Base-by-base conservation (phyloP, 441 rosid genomes). In the Gossypium gossypioides region DNA sequence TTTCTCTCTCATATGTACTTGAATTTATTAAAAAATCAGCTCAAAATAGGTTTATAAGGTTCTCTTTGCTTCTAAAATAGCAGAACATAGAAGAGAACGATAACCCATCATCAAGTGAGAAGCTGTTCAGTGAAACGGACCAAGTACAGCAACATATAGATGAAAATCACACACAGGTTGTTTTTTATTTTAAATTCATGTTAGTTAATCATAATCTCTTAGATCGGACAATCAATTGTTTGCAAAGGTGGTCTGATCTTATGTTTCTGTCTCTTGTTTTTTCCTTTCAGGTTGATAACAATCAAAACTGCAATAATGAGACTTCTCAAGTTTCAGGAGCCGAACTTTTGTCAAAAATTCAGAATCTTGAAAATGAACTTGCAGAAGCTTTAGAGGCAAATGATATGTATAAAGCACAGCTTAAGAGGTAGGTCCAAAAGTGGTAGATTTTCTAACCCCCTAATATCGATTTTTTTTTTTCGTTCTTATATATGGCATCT, bases 321-420 rank as follows among this genome's bases (percentile, higher is more conserved):
- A 66, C 73, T 69, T 72, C 75, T n/a, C 61, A 34, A 46, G 75
- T 32, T 71, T 67, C 4, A 16, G 81, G 68, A 44, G 46, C 21
- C 4, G 86, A 84, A 71, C 76, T 75, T 48, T 59, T 72, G 63
- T 80, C 84, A 27, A 82, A 84, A 76, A 74, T 86, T 21, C 81
- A 76, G 67, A 73, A 57, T 52, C 93, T 82, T 58, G 84, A 87
- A 82, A 75, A 75, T 72, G 84, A 87, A 73, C 74, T 84, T 56
- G 87, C 83, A 1, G 87, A 84, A 69, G 86, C 87, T 37, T 55
- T 81, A 68, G 89, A 84, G 75, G 86, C 83, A 42, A 86, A 86
- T 68, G 84, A 80, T 71, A 72, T 81, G 79, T 85, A 82, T 46
- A 86, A 86, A 74, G 46, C 72, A 44, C 89, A 84, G 79, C 87